Percentiles rank a stretch among this genome's conserved stretches.
Evolutionary conservation across 1,284 basidiomycete species (phyloP).

Genomic region (Vanrija sp.): DNA sequence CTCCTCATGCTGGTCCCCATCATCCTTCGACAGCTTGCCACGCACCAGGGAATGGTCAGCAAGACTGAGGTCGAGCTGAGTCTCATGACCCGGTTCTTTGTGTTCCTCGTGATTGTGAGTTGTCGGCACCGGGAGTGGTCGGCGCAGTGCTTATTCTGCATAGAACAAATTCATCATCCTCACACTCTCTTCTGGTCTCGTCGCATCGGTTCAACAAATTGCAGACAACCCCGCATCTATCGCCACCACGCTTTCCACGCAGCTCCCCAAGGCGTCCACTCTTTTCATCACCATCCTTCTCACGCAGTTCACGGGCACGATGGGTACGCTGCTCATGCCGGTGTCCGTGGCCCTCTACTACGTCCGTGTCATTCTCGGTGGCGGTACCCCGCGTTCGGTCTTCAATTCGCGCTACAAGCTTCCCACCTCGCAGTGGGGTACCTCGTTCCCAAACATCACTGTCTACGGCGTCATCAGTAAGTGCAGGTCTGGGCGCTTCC

Average conservation of each 20-base stretch:
- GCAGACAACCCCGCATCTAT: slow-evolving; percentile 56
- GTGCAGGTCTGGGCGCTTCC: slow-evolving; percentile 33
- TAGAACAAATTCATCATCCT: slow-evolving; percentile 63
- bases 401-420: slow-evolving; percentile 48
- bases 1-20: slow-evolving; percentile 68
- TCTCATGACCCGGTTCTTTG: slow-evolving; percentile 69
- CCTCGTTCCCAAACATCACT: slow-evolving; percentile 66
- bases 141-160: background rate
- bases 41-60: slow-evolving; percentile 68
- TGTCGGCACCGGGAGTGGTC: background rate
- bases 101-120: slow-evolving; percentile 66
- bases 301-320: slow-evolving; percentile 48
- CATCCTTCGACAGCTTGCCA: slow-evolving; percentile 60
- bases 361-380: slow-evolving; percentile 57
- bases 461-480: slow-evolving; percentile 72
- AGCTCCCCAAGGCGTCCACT: slow-evolving; percentile 66
- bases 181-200: slow-evolving; percentile 63
- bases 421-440: slow-evolving; percentile 63
- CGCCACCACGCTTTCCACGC: slow-evolving; percentile 55
- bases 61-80: slow-evolving; percentile 67
- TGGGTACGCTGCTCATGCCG: slow-evolving; percentile 57
- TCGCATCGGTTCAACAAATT: slow-evolving; percentile 50
- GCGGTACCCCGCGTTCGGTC: slow-evolving; percentile 51
- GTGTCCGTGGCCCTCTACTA: slow-evolving; percentile 63
- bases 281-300: slow-evolving; percentile 76